Conservation (phyloP, 2,329 filamentous ascomycete species). For the Colletotrichum agaves region DNA sequence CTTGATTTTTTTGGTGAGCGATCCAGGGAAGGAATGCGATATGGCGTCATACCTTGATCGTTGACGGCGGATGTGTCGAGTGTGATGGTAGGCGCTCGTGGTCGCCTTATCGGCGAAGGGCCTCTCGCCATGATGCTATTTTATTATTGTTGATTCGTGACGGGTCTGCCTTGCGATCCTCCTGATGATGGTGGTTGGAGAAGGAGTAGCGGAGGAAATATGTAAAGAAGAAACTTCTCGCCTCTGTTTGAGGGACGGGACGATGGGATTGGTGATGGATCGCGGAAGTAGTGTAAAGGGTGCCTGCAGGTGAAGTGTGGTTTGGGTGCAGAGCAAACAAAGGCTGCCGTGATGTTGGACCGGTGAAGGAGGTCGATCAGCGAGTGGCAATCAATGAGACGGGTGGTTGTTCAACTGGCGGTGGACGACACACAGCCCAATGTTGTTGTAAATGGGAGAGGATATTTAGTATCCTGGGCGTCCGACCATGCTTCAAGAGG, state of each 20-base stretch:
- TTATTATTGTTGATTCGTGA: not conserved
- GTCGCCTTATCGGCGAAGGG: slow-evolving; percentile 27
- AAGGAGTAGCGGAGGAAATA: not conserved
- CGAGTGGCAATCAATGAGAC: not conserved
- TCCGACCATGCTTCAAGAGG: too few species aligned
- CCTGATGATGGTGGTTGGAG: not conserved
- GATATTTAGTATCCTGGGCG: not conserved
- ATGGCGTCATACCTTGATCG: slow-evolving; percentile 37
- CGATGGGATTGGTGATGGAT: not conserved
- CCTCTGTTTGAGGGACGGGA: not conserved
- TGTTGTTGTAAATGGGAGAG: not conserved
- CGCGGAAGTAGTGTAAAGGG: not conserved
- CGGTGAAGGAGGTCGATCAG: not conserved
- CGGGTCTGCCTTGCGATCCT: not conserved
- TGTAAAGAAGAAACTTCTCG: not conserved
- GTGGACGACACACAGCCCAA: not conserved
- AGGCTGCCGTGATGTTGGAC: slow-evolving; percentile 1
- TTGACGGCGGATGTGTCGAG: slow-evolving; percentile 38
- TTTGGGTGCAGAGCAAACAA: slow-evolving; percentile 25
- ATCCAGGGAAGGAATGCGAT: slow-evolving; percentile 17
- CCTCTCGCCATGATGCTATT: slow-evolving; percentile 23
- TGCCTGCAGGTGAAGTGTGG: not conserved
- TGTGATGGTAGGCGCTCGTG: slow-evolving; percentile 38
- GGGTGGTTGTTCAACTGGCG: not conserved
- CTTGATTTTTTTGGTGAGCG: not conserved